Base-by-base conservation (phyloP, 805 yeast species). In the Phaffomyces antillensis region DNA sequence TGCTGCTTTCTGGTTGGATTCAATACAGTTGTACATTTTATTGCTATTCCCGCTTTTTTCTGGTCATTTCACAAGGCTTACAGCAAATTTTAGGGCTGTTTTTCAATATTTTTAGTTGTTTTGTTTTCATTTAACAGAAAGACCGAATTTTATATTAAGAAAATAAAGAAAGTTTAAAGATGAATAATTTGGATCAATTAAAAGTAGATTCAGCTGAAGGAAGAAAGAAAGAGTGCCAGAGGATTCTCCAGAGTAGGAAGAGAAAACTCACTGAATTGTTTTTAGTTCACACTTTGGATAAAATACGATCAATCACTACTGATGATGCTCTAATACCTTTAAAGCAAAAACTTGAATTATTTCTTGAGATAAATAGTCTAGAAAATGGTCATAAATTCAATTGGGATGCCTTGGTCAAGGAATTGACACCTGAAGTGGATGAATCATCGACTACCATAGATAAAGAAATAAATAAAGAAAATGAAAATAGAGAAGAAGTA, bases 221-320 rank as follows among this genome's bases (percentile, higher is more conserved):
- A 8, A 35, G 15, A 8, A 41, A 28, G 28, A 36, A 28, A 4
- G 39, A 30, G 7, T 16, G 13, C 3, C 17, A 40, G 5, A 72
- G 68, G 40, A 62, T 77, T n/a, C 64, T 77, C 12, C 66, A 69
- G 48, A 66, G 67, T 38, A 66, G 88, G 40, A 78, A 78, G 53
- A 65, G 81, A 25, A 78, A 77, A 54, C 65, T 83, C 23, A 71
- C 83, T 2, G 85, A 81, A 59, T 63, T 83, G 16, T 82, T 77
- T 56, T 75, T 80, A 50, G 72, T 82, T 13, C 68, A 85, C 11
- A 61, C 77, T 48, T 61, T 77, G 42, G 77, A 81, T 17, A 65
- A 69, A 45, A 58, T 75, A 44, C 45, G 68, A 39, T 54, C 61
- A 6, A 52, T 79, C 67, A 40, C 65, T 57, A 51, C 70, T 71